phyloP scores from a whole-genome alignment of 257 asterid species.

The Nicotiana tabacum region DNA sequence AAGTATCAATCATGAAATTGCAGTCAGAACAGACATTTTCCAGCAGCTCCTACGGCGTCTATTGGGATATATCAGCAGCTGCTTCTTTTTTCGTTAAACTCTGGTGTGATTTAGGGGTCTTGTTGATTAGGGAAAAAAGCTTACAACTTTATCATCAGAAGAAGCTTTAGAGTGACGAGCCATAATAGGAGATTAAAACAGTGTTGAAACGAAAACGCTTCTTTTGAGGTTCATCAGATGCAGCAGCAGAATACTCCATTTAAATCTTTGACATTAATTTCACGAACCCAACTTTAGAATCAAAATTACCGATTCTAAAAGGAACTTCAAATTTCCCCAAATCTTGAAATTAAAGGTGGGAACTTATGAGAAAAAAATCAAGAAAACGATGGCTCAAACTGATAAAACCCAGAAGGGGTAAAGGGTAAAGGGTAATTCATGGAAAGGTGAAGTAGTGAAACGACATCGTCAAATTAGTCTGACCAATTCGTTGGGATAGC shows the following conservation, averaged over 20 bases:
- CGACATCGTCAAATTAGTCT: no score
- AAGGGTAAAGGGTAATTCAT: no score
- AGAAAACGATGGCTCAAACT: background rate
- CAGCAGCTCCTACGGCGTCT: no score
- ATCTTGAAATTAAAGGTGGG: background rate
- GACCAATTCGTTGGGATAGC: no score
- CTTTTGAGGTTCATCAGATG: conserved; percentile 55
- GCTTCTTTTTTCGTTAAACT: no score
- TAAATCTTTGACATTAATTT: background rate
- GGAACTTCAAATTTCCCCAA: background rate
- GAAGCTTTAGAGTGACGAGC: conserved; percentile 57
- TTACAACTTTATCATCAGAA: conserved; percentile 54
- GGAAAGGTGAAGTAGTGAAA: no score
- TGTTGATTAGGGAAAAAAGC: background rate
- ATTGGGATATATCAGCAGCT: no score
- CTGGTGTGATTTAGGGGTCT: no score
- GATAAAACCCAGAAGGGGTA: background rate
- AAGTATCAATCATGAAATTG: no score
- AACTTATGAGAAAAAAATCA: background rate
- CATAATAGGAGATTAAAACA: conserved; percentile 28
- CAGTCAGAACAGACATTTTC: no score
- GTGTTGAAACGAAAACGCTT: conserved; percentile 63
- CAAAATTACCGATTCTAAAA: background rate
- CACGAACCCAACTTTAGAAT: background rate
- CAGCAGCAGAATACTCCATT: conserved; percentile 19